Percentiles rank a stretch among this genome's conserved stretches.
Evolutionary conservation across 805 yeast species (phyloP).

Genomic region (Lipomyces lipofer): DNA sequence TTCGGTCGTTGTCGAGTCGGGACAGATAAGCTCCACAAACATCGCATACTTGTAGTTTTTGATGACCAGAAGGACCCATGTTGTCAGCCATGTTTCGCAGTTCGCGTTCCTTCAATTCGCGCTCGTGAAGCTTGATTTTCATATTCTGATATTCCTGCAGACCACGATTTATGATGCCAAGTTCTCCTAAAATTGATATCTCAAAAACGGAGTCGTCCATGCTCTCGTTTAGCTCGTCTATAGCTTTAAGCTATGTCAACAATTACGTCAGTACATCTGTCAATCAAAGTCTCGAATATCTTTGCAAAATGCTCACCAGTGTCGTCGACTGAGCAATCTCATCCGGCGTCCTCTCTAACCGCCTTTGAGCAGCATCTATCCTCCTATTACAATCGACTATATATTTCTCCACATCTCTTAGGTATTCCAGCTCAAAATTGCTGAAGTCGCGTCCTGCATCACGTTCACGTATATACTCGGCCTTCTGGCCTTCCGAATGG

Average conservation of each 20-base stretch:
- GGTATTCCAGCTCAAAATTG: constrained; percentile 50
- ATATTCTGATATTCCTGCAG: constrained; percentile 33
- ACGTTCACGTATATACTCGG: constrained; percentile 58
- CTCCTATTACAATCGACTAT: constrained; percentile 67
- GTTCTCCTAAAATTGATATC: constrained; percentile 24
- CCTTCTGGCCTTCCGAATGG: constrained; percentile 71
- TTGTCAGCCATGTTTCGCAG: constrained; percentile 65
- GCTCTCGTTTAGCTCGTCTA: constrained; percentile 27
- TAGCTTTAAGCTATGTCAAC: constrained; percentile 23
- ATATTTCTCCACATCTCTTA: constrained; percentile 52
- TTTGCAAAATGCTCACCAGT: constrained; percentile 31
- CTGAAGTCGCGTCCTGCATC: constrained; percentile 48
- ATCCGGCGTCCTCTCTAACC: constrained; percentile 72
- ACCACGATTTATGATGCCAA: constrained; percentile 40
- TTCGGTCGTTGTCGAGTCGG: constrained; percentile 78
- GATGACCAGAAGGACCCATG: constrained; percentile 83
- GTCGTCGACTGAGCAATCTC: constrained; percentile 54
- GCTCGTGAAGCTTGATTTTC: constrained; percentile 40
- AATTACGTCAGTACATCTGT: no score
- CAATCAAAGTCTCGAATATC: not conserved
- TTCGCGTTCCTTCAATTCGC: constrained; percentile 55
- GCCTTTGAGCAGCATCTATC: constrained; percentile 59
- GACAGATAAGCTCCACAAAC: constrained; percentile 88
- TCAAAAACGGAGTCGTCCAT: constrained; percentile 29
- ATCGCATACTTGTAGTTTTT: constrained; percentile 85